Base-by-base conservation (phyloP, 2,329 filamentous ascomycete species). In the Colletotrichum spinosum region DNA sequence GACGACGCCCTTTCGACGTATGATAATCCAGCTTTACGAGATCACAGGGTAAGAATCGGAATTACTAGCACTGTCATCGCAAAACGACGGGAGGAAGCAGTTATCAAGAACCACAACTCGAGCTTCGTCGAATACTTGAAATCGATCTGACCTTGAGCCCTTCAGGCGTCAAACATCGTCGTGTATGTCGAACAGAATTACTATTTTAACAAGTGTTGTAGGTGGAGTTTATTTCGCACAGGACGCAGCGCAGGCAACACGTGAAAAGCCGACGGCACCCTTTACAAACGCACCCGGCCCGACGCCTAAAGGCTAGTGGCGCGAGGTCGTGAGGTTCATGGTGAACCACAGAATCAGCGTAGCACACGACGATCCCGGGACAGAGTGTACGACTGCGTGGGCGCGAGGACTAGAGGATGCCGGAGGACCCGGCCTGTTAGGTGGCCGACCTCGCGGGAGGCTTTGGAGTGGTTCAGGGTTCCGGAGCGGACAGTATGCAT, bases 401-500 rank as follows among this genome's bases (percentile, higher is more conserved):
- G 33, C 52, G 45, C 25, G 33, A 41, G 45, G 37, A 25, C 33
- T 41, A 50, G 50, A 42, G 50, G 53, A 45, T 39, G 10, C 53
- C 59, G 8, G 45, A 12, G 17, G 60, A 58, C 34, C 33, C 45
- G 6, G 39, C 38, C 13, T 58, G 46, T 41, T 13, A 25, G 54
- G 12, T 52, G 54, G 54, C 25, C 60, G 15, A 58, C 60, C 9
- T 41, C 57, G 15, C n/a, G 6, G 9, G 46, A 58, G 54, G 55
- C 60, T 13, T 58, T 39, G 12, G 48, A 58, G 12, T 52, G 60
- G 46, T 58, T 58, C 48, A 58, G 58, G 60, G 17, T 58, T 11
- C 53, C 60, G 12, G 60, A 58, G 59, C n/a, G 52, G 10, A 62
- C 46, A n/a, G 48, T 62, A 8, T 39, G 48, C 25, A 25, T 5